These are phyloP conservation scores for Botrytis squamosa DNA, from an alignment of 2,329 filamentous ascomycete species.

Conservation along the genomic window DNA sequence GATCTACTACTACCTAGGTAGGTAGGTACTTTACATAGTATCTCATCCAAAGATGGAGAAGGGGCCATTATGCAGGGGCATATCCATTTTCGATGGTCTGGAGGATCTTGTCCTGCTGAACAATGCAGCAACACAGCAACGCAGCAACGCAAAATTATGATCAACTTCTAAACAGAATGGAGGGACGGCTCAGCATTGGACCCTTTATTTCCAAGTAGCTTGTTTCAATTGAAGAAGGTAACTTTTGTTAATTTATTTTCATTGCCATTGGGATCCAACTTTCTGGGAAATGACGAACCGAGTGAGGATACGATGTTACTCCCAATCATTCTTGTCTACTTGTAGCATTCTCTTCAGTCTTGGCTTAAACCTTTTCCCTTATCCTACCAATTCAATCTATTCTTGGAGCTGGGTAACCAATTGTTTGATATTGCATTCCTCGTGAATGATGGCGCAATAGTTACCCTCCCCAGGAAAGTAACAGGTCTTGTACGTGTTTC, in stretches of 20 bases:
- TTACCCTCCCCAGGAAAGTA: slow-evolving; percentile 2
- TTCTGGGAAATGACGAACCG: neutral
- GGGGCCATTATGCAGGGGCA: slow-evolving; percentile 11
- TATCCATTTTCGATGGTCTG: neutral
- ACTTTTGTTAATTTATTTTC: neutral
- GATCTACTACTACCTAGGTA: neutral
- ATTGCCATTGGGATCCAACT: neutral
- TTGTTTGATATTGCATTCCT: neutral
- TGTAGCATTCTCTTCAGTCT: neutral
- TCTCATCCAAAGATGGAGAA: neutral
- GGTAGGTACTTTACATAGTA: neutral
- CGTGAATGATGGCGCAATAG: slow-evolving; percentile 19
- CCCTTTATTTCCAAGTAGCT: neutral
- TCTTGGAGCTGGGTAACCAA: neutral
- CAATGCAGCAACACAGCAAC: neutral
- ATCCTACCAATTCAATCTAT: slow-evolving; percentile 1
- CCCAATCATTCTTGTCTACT: neutral
- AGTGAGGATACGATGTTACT: slow-evolving; percentile 17
- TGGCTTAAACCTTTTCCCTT: slow-evolving; percentile 3
- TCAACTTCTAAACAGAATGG: neutral
- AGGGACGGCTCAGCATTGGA: neutral
- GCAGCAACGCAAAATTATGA: neutral
- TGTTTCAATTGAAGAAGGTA: slow-evolving; percentile 7
- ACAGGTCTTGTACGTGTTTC: neutral
- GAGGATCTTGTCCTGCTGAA: slow-evolving; percentile 14